Evolutionary conservation across 768 basidiomycete species (phyloP).

Genomic region (Harrya chromipes): DNA sequence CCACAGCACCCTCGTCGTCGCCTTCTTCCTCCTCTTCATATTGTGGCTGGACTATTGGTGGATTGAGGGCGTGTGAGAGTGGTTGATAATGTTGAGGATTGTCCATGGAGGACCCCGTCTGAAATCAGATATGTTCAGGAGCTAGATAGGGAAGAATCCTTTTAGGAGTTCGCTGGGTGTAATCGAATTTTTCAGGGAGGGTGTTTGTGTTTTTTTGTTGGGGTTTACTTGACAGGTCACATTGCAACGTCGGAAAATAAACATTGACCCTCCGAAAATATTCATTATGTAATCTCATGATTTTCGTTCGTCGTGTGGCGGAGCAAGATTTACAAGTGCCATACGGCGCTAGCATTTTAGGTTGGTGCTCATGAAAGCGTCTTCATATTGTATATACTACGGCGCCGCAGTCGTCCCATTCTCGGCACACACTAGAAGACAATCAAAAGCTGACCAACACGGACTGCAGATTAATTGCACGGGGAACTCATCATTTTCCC

Average conservation of each 20-base stretch:
- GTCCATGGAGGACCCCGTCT: conserved; percentile 38
- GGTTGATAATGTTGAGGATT: conserved; percentile 81
- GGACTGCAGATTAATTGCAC: too few relatives aligned
- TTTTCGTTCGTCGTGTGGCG: too few relatives aligned
- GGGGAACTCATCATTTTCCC: too few relatives aligned
- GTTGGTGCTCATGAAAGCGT: too few relatives aligned
- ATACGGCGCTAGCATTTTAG: too few relatives aligned
- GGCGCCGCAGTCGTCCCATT: too few relatives aligned
- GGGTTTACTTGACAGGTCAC: conserved; percentile 27
- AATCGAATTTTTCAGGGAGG: conserved; percentile 30
- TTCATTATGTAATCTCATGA: conserved; percentile 19
- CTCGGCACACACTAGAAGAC: too few relatives aligned
- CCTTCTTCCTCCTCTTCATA: conserved; percentile 63
- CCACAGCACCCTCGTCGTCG: conserved; percentile 72
- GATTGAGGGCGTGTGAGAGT: conserved; percentile 73
- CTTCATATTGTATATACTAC: too few relatives aligned
- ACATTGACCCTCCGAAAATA: conserved; percentile 17
- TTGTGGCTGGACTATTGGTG: conserved; percentile 38
- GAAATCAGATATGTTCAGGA: conserved; percentile 25
- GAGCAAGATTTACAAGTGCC: too few relatives aligned
- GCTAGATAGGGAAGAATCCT: conserved; percentile 16
- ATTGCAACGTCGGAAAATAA: conserved; percentile 24
- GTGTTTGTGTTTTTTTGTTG: conserved; percentile 25
- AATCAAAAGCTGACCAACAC: too few relatives aligned
- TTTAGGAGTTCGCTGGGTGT: conserved; percentile 30